Evolutionary conservation across 1,139 yeast genomes (phyloP), one percentile per base, ranked within the genome.

Genomic region (Candida albicans): DNA sequence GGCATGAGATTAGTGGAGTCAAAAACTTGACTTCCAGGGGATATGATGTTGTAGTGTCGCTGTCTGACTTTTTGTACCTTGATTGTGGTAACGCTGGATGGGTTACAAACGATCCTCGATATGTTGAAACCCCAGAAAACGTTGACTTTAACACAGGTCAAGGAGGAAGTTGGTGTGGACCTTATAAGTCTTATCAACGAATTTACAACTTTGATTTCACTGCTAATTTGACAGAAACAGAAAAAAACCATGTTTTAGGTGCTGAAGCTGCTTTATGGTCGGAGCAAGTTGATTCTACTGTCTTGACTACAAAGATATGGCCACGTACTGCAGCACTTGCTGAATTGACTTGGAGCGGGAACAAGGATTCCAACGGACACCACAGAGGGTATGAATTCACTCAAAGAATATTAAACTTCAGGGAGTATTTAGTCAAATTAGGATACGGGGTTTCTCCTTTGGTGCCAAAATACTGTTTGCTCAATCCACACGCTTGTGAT

Each of bases 131-230:
- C 2, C 50, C 53, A 4, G 54, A 44, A 8, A 62, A 64, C 45
- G 48, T 45, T 3, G 62, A 50, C 2, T 68, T 66, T 53, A 68
- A 70, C 52, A 51, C 52, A 24, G 65, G 65, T 12, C 43, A 42
- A 35, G 76, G 71, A 10, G 78, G 77, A 3, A 65, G 74, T n/a
- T 75, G 77, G 76, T 75, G 81, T 56, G 73, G 65, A 31, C 77
- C 79, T 1, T 74, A 74, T 58, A 74, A 73, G 52, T 68, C 77
- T 9, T 73, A 76, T 77, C 79, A 74, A 52, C 58, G 75, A 43
- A 71, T 75, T 33, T 73, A 73, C 52, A 58, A 59, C 42, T 72
- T 59, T 45, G 77, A 74, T 49, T 60, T 73, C 44, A 56, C 65
- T 15, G 57, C 53, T 15, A 61, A 61, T 39, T 61, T 75, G 45